Evolutionary conservation across 768 basidiomycete genomes (phyloP).

Genomic region (Amanita jacksonii): DNA sequence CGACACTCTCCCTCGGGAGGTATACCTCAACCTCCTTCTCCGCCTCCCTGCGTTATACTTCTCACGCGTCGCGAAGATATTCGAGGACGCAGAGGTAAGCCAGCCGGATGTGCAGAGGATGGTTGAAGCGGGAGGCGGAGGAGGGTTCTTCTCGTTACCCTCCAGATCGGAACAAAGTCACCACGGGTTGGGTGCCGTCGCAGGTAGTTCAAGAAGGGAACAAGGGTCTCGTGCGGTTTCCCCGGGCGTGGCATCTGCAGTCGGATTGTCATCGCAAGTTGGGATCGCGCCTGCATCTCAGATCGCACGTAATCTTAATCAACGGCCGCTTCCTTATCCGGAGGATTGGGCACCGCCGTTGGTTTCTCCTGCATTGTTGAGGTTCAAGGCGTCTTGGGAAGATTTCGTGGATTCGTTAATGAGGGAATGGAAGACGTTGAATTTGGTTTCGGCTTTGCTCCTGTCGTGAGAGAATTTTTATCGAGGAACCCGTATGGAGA

Average conservation of each 20-base stretch:
- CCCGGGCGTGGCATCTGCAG: neutral
- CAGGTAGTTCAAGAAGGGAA: neutral
- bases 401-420: conserved; percentile 57
- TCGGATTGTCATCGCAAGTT: conserved; percentile 11
- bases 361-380: conserved; percentile 52
- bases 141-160: conserved; percentile 5
- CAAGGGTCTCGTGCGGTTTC: neutral
- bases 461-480: conserved; percentile 35
- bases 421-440: conserved; percentile 68
- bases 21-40: conserved; percentile 42
- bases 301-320: neutral
- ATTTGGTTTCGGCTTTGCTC: conserved; percentile 60
- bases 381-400: conserved; percentile 67
- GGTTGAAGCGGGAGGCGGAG: conserved; percentile 29
- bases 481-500: too few relatives aligned
- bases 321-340: conserved; percentile 33
- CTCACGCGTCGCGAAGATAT: conserved; percentile 65
- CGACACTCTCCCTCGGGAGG: conserved; percentile 32
- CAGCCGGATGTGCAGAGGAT: conserved; percentile 58
- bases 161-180: neutral
- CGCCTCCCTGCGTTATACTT: conserved; percentile 76
- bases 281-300: conserved; percentile 14
- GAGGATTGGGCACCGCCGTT: conserved; percentile 44
- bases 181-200: conserved; percentile 1
- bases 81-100: conserved; percentile 71